Conservation (phyloP, 371 early-diverging fungal genomes). For the Lichtheimia ramosa region DNA sequence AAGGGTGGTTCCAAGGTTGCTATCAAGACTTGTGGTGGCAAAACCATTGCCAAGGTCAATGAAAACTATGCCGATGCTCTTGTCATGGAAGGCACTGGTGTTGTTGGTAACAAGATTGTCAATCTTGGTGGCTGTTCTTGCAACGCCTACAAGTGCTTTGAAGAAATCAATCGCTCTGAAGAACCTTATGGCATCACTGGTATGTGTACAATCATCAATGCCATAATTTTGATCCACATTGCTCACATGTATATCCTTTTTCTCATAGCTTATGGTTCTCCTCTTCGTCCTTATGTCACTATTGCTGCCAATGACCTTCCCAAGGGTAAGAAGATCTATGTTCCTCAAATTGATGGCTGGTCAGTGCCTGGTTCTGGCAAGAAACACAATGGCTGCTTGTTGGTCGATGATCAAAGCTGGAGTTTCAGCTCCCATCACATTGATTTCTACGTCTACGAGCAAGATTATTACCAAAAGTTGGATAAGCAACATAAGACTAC, state of each 20-base stretch:
- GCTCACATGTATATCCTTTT: slow-evolving; percentile 1
- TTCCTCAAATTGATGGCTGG: slow-evolving; percentile 45
- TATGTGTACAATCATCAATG: slow-evolving; percentile 12
- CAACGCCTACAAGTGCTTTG: slow-evolving; percentile 46
- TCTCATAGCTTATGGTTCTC: slow-evolving; percentile 31
- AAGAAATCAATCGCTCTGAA: slow-evolving; percentile 36
- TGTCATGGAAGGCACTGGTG: slow-evolving; percentile 54
- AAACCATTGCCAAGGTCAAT: slow-evolving; percentile 39
- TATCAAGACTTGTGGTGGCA: slow-evolving; percentile 45
- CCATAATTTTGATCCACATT: slow-evolving; percentile 2
- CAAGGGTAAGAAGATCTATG: slow-evolving; percentile 46
- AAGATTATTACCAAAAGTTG: slow-evolving; percentile 32
- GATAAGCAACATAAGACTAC: slow-evolving; percentile 31
- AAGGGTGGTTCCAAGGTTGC: slow-evolving; percentile 28
- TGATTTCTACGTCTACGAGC: slow-evolving; percentile 44
- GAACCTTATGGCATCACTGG: slow-evolving; percentile 50
- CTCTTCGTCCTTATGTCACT: slow-evolving; percentile 49
- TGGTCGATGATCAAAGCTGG: slow-evolving; percentile 54
- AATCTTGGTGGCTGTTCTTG: slow-evolving; percentile 53
- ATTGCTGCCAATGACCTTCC: slow-evolving; percentile 46
- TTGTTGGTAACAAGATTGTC: slow-evolving; percentile 40
- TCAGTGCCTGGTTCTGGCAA: slow-evolving; percentile 39
- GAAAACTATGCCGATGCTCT: slow-evolving; percentile 48
- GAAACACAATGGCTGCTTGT: slow-evolving; percentile 51
- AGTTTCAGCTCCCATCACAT: slow-evolving; percentile 45